Evolutionary conservation across 1,284 basidiomycete species (phyloP), one percentile per base, ranked within the genome.

Genomic region (Stygiomarasmius scandens): DNA sequence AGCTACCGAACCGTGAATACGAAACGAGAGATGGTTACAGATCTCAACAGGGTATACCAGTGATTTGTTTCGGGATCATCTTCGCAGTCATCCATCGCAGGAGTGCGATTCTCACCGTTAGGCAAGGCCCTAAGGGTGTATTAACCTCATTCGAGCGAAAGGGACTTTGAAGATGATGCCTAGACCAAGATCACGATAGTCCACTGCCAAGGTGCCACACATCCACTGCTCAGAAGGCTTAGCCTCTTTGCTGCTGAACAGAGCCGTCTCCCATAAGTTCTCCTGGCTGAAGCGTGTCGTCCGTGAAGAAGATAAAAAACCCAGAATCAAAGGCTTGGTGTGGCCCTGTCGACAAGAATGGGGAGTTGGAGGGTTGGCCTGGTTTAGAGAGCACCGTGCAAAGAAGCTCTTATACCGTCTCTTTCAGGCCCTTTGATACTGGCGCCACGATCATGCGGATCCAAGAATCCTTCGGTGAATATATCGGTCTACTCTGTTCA

Each of bases 11-110:
- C n/a, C n/a, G n/a, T n/a, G n/a, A n/a, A n/a, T n/a, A n/a, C n/a
- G n/a, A n/a, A n/a, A n/a, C 16, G 11, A 16, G 38, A 41, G 38
- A 41, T 12, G 38, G n/a, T 4, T 41, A 16, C 5, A 34, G 14
- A 4, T 19, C n/a, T n/a, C 38, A 16, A 41, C 38, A 19, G 38
- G 4, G 38, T 41, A 4, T 19, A n/a, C 16, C 38, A 12, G 16
- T 41, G 38, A 16, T 41, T n/a, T 41, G 38, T 41, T 27, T 49
- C 46, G 60, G 63, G 62, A 80, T 76, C 78, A 72, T 72, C 74
- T 74, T 77, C 78, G 84, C 83, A 86, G 84, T 86, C 84, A 85
- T 86, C 85, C 85, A 86, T 86, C 84, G 85, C 85, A 86, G 79
- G 82, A 84, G 73, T 75, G 75, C 64, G 54, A 64, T 70, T 65